Percentiles rank a stretch among this genome's conserved stretches.
These are phyloP conservation scores for Citrus maxima DNA, from an alignment of 345 rosid species.

Conservation along the genomic window DNA sequence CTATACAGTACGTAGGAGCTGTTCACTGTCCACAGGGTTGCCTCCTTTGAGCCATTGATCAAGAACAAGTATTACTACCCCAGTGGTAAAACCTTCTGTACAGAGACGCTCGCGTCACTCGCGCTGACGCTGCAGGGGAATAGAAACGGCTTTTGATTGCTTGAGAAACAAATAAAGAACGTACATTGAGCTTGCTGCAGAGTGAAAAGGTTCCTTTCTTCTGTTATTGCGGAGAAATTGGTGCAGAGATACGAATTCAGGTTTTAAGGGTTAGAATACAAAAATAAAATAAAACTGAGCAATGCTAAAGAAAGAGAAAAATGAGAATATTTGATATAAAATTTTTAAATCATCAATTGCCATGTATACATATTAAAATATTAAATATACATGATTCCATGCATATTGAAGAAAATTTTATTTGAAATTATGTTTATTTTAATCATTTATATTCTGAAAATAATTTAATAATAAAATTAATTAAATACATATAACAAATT, in stretches of 20 bases:
- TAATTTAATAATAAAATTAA: too few species aligned
- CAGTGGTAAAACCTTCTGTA: slow-evolving; percentile 10
- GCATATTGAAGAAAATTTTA: too few species aligned
- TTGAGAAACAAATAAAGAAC: neutral
- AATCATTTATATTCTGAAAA: rapidly evolving
- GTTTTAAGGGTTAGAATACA: neutral
- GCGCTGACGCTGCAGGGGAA: neutral
- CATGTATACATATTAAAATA: too few species aligned
- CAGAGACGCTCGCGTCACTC: neutral
- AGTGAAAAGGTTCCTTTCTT: neutral
- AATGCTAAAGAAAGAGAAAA: too few species aligned
- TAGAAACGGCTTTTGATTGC: neutral
- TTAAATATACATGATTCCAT: too few species aligned
- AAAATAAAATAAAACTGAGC: neutral
- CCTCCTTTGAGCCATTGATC: slow-evolving; percentile 26
- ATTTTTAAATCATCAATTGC: too few species aligned
- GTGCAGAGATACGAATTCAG: neutral
- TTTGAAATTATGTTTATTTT: too few species aligned
- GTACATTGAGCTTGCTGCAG: neutral
- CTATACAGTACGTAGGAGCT: slow-evolving; percentile 10
- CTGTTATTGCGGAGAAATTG: neutral
- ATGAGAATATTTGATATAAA: too few species aligned
- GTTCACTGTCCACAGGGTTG: neutral
- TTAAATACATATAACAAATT: too few species aligned
- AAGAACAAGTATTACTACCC: slow-evolving; percentile 7